A percentile compares a stretch with the other conserved stretches of the same genome.
Evolutionary conservation across 1,284 basidiomycete species (phyloP).

Genomic region (Marasmius fiardii): DNA sequence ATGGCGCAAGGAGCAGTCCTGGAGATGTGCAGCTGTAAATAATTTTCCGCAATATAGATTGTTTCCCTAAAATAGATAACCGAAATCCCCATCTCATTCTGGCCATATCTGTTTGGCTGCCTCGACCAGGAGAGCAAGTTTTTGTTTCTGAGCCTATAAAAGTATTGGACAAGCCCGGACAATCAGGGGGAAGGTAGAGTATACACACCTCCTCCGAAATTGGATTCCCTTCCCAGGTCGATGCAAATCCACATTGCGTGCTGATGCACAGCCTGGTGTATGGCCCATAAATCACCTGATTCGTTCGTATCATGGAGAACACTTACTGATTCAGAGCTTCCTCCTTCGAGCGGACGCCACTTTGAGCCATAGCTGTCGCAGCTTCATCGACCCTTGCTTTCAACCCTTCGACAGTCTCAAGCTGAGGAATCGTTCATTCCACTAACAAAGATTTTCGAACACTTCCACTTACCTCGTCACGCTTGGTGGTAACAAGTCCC

Average conservation of each 20-base stretch:
- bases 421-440: conserved; percentile 22
- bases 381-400: conserved; percentile 62
- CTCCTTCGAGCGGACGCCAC: conserved; percentile 47
- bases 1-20: not conserved
- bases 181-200: too few species aligned
- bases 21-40: not conserved
- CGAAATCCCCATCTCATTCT: not conserved
- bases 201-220: conserved; percentile 46
- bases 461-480: conserved; percentile 43
- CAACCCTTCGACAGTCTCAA: conserved; percentile 63
- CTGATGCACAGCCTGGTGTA: conserved; percentile 58
- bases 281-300: not conserved
- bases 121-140: conserved; percentile 48
- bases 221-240: conserved; percentile 63
- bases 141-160: conserved; percentile 43
- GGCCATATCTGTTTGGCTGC: conserved; percentile 53
- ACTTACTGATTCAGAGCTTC: conserved; percentile 60
- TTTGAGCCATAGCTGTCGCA: conserved; percentile 53
- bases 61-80: not conserved
- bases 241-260: conserved; percentile 76
- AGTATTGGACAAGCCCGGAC: too few species aligned
- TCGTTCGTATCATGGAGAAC: conserved; percentile 1
- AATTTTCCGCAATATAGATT: not conserved
- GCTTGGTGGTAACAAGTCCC: conserved; percentile 74
- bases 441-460: not conserved